Conservation (phyloP, 768 basidiomycete genomes). For the Tricholoma saponaceum region DNA sequence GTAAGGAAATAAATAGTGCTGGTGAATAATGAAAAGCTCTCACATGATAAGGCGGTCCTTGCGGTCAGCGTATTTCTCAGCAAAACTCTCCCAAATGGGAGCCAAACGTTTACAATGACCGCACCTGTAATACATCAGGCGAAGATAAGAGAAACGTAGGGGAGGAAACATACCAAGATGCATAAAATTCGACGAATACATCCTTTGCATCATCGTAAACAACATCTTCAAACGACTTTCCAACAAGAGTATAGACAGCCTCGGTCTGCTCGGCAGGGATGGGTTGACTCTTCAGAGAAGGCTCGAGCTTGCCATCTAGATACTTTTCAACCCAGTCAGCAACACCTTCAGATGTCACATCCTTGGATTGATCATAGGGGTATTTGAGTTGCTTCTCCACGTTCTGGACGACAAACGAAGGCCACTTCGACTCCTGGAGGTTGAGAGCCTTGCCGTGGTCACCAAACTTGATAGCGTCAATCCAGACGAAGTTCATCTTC, state of each 20-base stretch:
- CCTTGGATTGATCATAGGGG: slow-evolving; percentile 70
- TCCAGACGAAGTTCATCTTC: slow-evolving; percentile 96
- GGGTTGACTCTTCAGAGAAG: slow-evolving; percentile 86
- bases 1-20: slow-evolving; percentile 8
- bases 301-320: slow-evolving; percentile 67
- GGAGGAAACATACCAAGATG: slow-evolving; percentile 72
- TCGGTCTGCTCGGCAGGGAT: slow-evolving; percentile 83
- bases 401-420: slow-evolving; percentile 91
- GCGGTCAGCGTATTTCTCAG: slow-evolving; percentile 72
- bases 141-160: neutral
- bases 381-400: slow-evolving; percentile 82
- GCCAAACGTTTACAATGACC: slow-evolving; percentile 97
- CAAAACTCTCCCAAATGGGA: slow-evolving; percentile 90
- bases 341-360: slow-evolving; percentile 53
- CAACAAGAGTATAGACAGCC: slow-evolving; percentile 77
- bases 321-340: slow-evolving; percentile 61
- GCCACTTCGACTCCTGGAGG: slow-evolving; percentile 83
- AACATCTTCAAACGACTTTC: slow-evolving; percentile 84
- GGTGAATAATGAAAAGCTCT: slow-evolving; percentile 12
- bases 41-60: slow-evolving; percentile 81
- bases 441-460: slow-evolving; percentile 96
- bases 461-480: slow-evolving; percentile 91
- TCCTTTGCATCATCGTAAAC: slow-evolving; percentile 88
- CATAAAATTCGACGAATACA: slow-evolving; percentile 96
- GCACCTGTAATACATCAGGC: slow-evolving; percentile 47